Evolutionary conservation across 2,329 filamentous ascomycete genomes (phyloP), one percentile per base, ranked within the genome.

Genomic region (Bipolaris cookei): DNA sequence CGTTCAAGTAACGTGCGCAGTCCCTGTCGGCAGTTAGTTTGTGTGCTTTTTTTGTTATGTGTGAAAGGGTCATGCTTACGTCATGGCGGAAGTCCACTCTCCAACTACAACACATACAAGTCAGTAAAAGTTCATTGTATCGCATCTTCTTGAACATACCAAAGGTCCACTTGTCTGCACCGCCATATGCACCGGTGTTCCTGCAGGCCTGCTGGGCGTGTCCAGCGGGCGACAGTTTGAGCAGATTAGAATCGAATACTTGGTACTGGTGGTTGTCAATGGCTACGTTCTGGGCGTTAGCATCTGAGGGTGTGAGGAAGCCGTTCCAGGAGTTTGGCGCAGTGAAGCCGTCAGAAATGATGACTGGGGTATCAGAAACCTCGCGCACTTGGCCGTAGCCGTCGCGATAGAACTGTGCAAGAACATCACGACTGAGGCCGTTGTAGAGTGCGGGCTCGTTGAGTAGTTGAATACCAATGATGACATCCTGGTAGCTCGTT

Each of bases 181-280:
- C 78, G 6, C 75, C 71, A 56, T 85, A 86, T 6, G 74, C 68
- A 2, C 73, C 69, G 2, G 80, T 81, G 62, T 83, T 82, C 50
- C 78, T 79, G 76, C 87, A 90, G 49, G 84, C 86, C 25, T 77
- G 75, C 55, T 82, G 75, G 35, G 84, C 76, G 63, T 90, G 88
- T 53, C 84, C 69, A 62, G 78, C 76, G 3, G 81, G 80, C 34
- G 78, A 74, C 71, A 84, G 74, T 20, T 79, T 78, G 28, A 88
- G 76, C 25, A 84, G 76, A 0, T 75, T 77, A 21, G 80, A 73
- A 57, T 78, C 80, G 75, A 90, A 90, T 56, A 87, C 80, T 69
- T 89, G 84, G 70, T 90, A 90, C 68, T 90, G 86, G 70, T 90
- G 88, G 56, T 88, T 86, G 67, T 90, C 88, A 60, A 90, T 75